These are phyloP conservation scores for Excoecaria agallocha DNA, from an alignment of 345 rosid species.

Conservation along the genomic window DNA sequence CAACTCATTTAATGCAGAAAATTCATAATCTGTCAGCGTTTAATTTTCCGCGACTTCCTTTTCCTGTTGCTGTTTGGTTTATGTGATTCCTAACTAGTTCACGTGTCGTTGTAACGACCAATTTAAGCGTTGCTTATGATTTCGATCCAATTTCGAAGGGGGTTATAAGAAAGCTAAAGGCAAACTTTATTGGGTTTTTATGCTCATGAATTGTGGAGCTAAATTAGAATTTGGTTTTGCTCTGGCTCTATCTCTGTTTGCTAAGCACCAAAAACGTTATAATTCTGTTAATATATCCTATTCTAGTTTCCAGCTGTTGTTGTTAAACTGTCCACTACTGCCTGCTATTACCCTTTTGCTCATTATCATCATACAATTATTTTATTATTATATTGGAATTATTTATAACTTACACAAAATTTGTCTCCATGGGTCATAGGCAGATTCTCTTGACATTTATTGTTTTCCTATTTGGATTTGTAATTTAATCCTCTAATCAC, in stretches of 20 bases:
- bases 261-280: no score
- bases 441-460: conserved; percentile 1
- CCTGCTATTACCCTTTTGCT: not conserved
- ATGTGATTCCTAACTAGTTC: conserved; percentile 6
- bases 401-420: not conserved
- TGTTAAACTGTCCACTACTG: conserved; percentile 12
- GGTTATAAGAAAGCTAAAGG: not conserved
- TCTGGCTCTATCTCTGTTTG: conserved; percentile 16
- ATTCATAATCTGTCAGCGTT: conserved; percentile 7
- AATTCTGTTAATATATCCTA: conserved; percentile 32
- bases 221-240: conserved; percentile 1
- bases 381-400: not conserved
- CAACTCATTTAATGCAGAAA: conserved; percentile 22
- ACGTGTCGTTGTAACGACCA: conserved; percentile 10
- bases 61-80: conserved; percentile 2
- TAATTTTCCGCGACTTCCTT: conserved; percentile 7
- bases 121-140: conserved; percentile 12
- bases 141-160: conserved; percentile 14
- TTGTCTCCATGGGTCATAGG: not conserved
- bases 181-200: not conserved
- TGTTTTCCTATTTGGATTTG: not conserved
- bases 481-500: no score
- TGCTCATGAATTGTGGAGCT: conserved; percentile 25
- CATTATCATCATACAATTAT: not conserved
- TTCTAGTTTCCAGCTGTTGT: conserved; percentile 32